phyloP scores from a whole-genome alignment of 441 rosid species.

The Brassica hybrid region DNA sequence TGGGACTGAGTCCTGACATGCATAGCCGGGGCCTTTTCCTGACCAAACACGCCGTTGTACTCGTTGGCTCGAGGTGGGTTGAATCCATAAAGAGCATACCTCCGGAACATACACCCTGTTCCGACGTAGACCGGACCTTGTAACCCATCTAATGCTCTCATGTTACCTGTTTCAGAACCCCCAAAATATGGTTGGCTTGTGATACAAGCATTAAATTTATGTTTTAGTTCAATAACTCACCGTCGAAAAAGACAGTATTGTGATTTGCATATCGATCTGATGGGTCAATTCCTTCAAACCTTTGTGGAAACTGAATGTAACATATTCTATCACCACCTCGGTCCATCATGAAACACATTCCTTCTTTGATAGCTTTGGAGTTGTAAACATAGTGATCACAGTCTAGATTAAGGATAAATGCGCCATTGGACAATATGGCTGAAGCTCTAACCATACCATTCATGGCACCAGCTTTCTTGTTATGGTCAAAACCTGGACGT shows the following conservation, averaged over 20 bases:
- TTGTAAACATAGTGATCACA: slow-evolving; percentile 92
- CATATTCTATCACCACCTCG: slow-evolving; percentile 90
- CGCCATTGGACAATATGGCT: slow-evolving; percentile 83
- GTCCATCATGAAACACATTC: slow-evolving; percentile 98
- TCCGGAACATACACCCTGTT: slow-evolving; percentile 90
- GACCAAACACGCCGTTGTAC: slow-evolving; percentile 72
- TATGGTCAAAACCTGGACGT: slow-evolving; percentile 85
- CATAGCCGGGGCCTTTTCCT: slow-evolving; percentile 51
- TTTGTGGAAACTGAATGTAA: slow-evolving; percentile 89
- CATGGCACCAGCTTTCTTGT: slow-evolving; percentile 98
- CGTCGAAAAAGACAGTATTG: slow-evolving; percentile 91
- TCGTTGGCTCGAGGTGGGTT: slow-evolving; percentile 88
- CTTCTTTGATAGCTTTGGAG: slow-evolving; percentile 74
- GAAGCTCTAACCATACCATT: slow-evolving; percentile 94
- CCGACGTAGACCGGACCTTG: slow-evolving; percentile 94
- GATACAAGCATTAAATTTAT: neutral
- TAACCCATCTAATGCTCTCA: slow-evolving; percentile 91
- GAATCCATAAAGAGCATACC: slow-evolving; percentile 86
- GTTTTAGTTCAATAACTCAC: slow-evolving; percentile 43
- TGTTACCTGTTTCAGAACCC: slow-evolving; percentile 65
- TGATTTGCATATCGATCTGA: slow-evolving; percentile 95
- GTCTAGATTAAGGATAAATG: slow-evolving; percentile 84
- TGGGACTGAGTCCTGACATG: slow-evolving; percentile 38
- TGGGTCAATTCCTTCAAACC: slow-evolving; percentile 95
- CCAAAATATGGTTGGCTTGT: slow-evolving; percentile 4